phyloP scores from a whole-genome alignment of 1,284 basidiomycete genomes.

The Cryptococcus sp. region DNA sequence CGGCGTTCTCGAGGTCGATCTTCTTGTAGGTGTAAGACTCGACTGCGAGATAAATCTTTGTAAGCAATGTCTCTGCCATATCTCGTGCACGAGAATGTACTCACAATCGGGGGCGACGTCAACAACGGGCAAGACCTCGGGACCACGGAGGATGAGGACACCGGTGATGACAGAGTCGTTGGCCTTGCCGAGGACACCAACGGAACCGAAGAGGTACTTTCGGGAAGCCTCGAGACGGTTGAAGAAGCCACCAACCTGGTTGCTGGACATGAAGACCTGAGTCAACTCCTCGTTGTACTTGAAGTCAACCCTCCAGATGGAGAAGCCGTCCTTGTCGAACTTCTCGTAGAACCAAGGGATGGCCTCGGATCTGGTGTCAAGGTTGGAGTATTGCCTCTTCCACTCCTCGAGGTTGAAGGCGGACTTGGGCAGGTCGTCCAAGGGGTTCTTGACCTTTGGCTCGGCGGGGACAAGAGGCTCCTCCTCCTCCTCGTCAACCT shows the following conservation, averaged over 20 bases:
- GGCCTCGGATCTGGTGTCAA: slow-evolving; percentile 80
- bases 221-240: slow-evolving; percentile 90
- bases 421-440: slow-evolving; percentile 88
- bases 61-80: neutral
- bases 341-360: slow-evolving; percentile 81
- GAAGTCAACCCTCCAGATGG: slow-evolving; percentile 89
- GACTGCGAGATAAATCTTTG: slow-evolving; percentile 31
- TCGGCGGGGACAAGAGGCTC: slow-evolving; percentile 63
- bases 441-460: slow-evolving; percentile 88
- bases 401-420: slow-evolving; percentile 94
- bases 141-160: slow-evolving; percentile 76
- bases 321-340: slow-evolving; percentile 90
- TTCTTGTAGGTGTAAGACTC: slow-evolving; percentile 83
- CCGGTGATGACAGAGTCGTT: slow-evolving; percentile 79
- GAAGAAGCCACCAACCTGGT: slow-evolving; percentile 87
- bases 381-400: slow-evolving; percentile 98
- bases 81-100: neutral
- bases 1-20: slow-evolving; percentile 61
- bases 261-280: slow-evolving; percentile 84
- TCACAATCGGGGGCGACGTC: slow-evolving; percentile 76
- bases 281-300: slow-evolving; percentile 95
- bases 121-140: slow-evolving; percentile 65
- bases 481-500: slow-evolving; percentile 65
- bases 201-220: slow-evolving; percentile 91
- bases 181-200: slow-evolving; percentile 82